Evolutionary conservation across 2,329 filamentous ascomycete genomes (phyloP), one percentile per base, ranked within the genome.

Genomic region (Penicillium sp.): DNA sequence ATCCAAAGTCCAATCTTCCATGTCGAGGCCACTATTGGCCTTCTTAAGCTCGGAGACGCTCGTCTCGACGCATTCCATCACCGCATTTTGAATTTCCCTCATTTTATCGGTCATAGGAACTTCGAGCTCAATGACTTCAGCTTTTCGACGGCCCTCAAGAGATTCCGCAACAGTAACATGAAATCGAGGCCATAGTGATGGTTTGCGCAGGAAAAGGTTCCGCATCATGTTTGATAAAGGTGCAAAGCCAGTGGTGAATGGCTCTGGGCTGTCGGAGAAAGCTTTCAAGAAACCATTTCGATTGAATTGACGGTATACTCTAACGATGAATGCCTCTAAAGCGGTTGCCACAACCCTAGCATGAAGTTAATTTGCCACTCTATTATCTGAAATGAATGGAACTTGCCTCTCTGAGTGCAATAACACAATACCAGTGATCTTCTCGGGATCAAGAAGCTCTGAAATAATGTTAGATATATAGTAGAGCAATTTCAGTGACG

Each of bases 1-100:
- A 71, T 97, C 93, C 18, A 96, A 79, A 50, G 91, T 97, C 93
- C 93, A 97, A 67, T 97, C 92, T 59, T 95, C 92, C 85, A 97
- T 92, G 64, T 97, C 93, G 6, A 99, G 78, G 2, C 91, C 92
- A 1, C 86, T 83, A 67, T 97, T 97, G 18, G 85, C 84, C 74
- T 96, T 97, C 70, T 93, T 95, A 45, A 99, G 81, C 74, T 99
- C 94, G 55, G 89, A 85, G 62, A 99, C 94, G 68, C 91, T 96
- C 63, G 91, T 87, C 72, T 97, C 93, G 18, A 99, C 92, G 68
- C 94, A 99, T 69, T 97, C 93, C 73, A 99, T 84, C 59, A 97
- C 88, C 24, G 94, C 92, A 61, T 90, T 93, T 68, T 99, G 94
- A 42, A 99, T 97, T 43, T 91, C 86, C 59, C 83, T 84, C 94